Evolutionary conservation across 257 asterid genomes (phyloP), one percentile per base, ranked within the genome.

Genomic region (Fraxinus excelsior): DNA sequence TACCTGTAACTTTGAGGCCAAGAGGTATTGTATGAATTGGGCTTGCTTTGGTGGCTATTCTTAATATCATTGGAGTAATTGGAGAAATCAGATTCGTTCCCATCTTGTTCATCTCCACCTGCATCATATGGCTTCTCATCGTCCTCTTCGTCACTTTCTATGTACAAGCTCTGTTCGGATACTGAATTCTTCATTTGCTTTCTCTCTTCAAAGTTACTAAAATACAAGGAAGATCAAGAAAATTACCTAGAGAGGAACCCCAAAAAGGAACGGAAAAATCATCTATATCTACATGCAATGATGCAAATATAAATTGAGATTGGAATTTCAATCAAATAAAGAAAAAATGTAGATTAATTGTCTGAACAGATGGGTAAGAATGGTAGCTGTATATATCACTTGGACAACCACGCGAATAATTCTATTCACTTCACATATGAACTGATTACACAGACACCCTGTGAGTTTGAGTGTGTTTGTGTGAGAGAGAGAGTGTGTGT

Each of bases 1-100:
- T 74, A 94, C 98, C 98, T 90, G 85, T 92, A 94, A 91, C 97
- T 94, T 73, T 92, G 98, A 87, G 98, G 98, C 98, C 98, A 94
- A 70, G 96, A 82, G 51, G 92, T 82, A 38, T 77, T 84, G 81
- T 85, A 71, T 2, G 34, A 62, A 62, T 11, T 62, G 34, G 67
- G 67, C 44, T 79, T 84, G 83, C 92, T 83, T 58, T 80, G 89
- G 16, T 78, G 87, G 26, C 64, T 77, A 38, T 78, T 56, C n/a
- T 78, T 91, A 71, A 82, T 81, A 64, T 91, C 96, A 42, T 72
- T 81, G 28, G 86, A 82, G 69, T 83, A 84, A 78, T 69, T 79
- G 10, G 91, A 93, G 16, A 86, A 85, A 80, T 93, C 97, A 3
- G 96, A 87, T 62, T 88, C 91, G 84, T 88, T 86, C 2, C 91